These are phyloP conservation scores for Pyrrhoderma lamaoense DNA, from an alignment of 1,284 basidiomycete genomes.

Conservation along the genomic window DNA sequence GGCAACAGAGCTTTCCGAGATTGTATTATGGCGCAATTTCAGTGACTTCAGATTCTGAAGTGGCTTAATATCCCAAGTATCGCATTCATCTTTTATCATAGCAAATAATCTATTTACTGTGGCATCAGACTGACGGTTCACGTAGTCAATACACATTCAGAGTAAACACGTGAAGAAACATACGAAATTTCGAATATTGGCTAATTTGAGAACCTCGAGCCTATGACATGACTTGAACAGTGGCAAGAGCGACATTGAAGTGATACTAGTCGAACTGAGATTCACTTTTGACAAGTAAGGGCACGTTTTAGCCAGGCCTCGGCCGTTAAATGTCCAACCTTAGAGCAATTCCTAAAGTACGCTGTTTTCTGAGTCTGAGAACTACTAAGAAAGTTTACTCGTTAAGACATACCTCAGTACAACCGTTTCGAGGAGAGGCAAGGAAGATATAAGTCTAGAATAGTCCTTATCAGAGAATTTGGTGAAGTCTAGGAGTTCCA, in stretches of 20 bases:
- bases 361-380: too few relatives aligned
- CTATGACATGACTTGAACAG: slow-evolving; percentile 36
- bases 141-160: slow-evolving; percentile 5
- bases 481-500: slow-evolving; percentile 44
- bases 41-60: slow-evolving; percentile 41
- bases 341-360: slow-evolving; percentile 45
- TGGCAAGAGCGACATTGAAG: slow-evolving; percentile 39
- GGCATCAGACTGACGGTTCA: slow-evolving; percentile 44
- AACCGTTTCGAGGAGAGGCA: slow-evolving; percentile 40
- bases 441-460: slow-evolving; percentile 38
- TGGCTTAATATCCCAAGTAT: slow-evolving; percentile 22
- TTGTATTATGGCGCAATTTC: slow-evolving; percentile 49
- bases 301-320: slow-evolving; percentile 39
- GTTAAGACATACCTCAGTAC: slow-evolving; percentile 41
- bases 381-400: background rate
- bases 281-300: slow-evolving; percentile 42
- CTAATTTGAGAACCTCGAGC: slow-evolving; percentile 53
- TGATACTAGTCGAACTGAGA: slow-evolving; percentile 52
- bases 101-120: slow-evolving; percentile 41
- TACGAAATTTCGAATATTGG: slow-evolving; percentile 55
- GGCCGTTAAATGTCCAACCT: slow-evolving; percentile 45
- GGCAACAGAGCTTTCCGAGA: slow-evolving; percentile 43
- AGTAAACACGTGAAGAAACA: slow-evolving; percentile 20
- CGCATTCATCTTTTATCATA: slow-evolving; percentile 21
- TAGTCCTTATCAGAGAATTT: slow-evolving; percentile 48